Evolutionary conservation across 192 early-diverging fungal species (phyloP).

Genomic region (Thoreauomyces humboldtii): DNA sequence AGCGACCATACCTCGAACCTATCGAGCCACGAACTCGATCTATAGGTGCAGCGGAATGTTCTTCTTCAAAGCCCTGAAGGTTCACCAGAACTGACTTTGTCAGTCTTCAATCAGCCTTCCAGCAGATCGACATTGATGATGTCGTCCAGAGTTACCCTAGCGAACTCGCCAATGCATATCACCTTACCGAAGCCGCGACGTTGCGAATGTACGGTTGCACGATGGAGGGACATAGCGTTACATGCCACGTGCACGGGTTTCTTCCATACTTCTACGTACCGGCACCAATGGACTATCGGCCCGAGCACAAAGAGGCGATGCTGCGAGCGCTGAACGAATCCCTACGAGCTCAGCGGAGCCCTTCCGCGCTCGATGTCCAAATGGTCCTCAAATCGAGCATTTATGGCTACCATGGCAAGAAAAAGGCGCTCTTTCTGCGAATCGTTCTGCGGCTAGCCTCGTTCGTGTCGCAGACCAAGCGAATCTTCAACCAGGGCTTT

Average conservation of each 20-base stretch:
- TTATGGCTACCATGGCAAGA: slow-evolving; percentile 83
- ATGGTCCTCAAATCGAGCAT: slow-evolving; percentile 78
- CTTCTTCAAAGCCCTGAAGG: neutral
- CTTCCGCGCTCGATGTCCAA: slow-evolving; percentile 56
- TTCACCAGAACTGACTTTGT: neutral
- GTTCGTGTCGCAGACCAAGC: slow-evolving; percentile 30
- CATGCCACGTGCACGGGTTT: slow-evolving; percentile 88
- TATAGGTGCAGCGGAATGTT: slow-evolving; percentile 21
- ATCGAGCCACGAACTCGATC: slow-evolving; percentile 9
- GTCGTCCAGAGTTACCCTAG: slow-evolving; percentile 45
- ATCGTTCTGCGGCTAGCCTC: slow-evolving; percentile 46
- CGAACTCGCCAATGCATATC: slow-evolving; percentile 9
- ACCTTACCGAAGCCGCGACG: slow-evolving; percentile 47
- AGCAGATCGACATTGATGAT: slow-evolving; percentile 95
- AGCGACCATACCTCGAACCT: slow-evolving; percentile 2
- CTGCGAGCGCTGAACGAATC: slow-evolving; percentile 43
- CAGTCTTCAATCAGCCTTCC: slow-evolving; percentile 66
- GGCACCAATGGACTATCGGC: slow-evolving; percentile 75
- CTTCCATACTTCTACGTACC: slow-evolving; percentile 93
- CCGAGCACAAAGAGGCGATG: slow-evolving; percentile 56
- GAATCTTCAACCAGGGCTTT: slow-evolving; percentile 55
- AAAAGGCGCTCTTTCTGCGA: slow-evolving; percentile 77
- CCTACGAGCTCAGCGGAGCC: neutral
- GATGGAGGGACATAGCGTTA: slow-evolving; percentile 78
- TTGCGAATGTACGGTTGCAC: slow-evolving; percentile 86